These are phyloP conservation scores for Coemansia sp. DNA, from an alignment of 192 early-diverging fungal genomes.

Conservation along the genomic window DNA sequence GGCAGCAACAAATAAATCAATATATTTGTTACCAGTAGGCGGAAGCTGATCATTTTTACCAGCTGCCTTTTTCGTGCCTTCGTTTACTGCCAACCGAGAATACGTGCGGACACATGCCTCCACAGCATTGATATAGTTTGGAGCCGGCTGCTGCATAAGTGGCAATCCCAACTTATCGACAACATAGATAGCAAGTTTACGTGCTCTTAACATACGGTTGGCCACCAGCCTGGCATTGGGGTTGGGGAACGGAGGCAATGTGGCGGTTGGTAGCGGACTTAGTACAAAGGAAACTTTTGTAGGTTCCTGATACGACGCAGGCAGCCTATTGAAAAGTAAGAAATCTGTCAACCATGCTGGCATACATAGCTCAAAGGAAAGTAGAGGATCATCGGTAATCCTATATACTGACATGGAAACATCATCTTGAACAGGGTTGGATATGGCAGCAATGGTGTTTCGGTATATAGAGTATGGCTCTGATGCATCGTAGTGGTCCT, in stretches of 20 bases:
- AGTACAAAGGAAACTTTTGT: constrained; percentile 83
- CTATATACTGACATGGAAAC: constrained; percentile 27
- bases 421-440: background rate
- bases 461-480: constrained; percentile 41
- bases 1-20: constrained; percentile 18
- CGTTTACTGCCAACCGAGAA: background rate
- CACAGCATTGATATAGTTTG: constrained; percentile 40
- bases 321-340: constrained; percentile 66
- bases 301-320: constrained; percentile 65
- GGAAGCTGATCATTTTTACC: background rate
- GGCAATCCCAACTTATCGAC: constrained; percentile 67
- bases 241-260: constrained; percentile 47
- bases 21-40: background rate
- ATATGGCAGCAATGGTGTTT: constrained; percentile 15
- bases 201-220: constrained; percentile 81
- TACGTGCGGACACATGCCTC: constrained; percentile 35
- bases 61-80: background rate
- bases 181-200: constrained; percentile 81
- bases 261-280: constrained; percentile 54
- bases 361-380: constrained; percentile 65
- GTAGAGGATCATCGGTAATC: constrained; percentile 26
- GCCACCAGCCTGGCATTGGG: constrained; percentile 68
- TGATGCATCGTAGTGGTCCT: constrained; percentile 29
- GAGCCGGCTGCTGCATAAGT: constrained; percentile 43
- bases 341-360: constrained; percentile 87